Evolutionary conservation across 2,329 filamentous ascomycete species (phyloP).

Genomic region (Colletotrichum musicola): DNA sequence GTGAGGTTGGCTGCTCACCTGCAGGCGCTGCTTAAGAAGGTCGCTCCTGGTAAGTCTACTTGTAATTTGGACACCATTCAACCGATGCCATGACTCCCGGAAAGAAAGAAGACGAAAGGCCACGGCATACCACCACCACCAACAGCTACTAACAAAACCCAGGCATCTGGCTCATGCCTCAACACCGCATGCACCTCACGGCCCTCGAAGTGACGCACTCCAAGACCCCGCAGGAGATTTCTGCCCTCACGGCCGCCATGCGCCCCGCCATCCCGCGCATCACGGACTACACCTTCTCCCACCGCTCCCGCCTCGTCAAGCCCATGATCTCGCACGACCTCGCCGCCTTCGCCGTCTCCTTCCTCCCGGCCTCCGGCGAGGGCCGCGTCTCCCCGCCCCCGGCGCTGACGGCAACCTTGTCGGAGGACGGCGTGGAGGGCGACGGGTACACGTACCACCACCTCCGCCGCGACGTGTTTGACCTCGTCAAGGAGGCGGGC

Average conservation of each 20-base stretch:
- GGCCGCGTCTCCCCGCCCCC: slow-evolving; percentile 54
- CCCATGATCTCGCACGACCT: slow-evolving; percentile 88
- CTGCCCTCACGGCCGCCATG: slow-evolving; percentile 69
- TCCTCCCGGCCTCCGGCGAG: slow-evolving; percentile 82
- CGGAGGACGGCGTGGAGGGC: slow-evolving; percentile 56
- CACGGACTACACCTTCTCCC: slow-evolving; percentile 73
- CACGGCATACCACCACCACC: slow-evolving; percentile 9
- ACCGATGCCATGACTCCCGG: neutral
- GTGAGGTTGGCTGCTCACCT: slow-evolving; percentile 75
- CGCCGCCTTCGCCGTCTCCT: slow-evolving; percentile 87
- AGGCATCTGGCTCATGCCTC: slow-evolving; percentile 91
- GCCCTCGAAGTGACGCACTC: slow-evolving; percentile 88
- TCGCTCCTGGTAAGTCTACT: slow-evolving; percentile 75
- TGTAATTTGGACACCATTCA: too few relatives aligned
- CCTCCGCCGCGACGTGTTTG: slow-evolving; percentile 82
- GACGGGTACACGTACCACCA: slow-evolving; percentile 91
- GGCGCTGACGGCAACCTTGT: slow-evolving; percentile 49
- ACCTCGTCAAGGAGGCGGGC: slow-evolving; percentile 69
- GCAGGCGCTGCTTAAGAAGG: slow-evolving; percentile 73
- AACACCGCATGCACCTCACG: slow-evolving; percentile 84
- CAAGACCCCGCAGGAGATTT: slow-evolving; percentile 77
- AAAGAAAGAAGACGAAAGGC: neutral
- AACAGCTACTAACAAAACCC: slow-evolving; percentile 2
- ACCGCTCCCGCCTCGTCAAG: slow-evolving; percentile 82
- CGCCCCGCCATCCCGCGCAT: slow-evolving; percentile 69